phyloP scores from a whole-genome alignment of 345 rosid species.

The Erucastrum elatum region DNA sequence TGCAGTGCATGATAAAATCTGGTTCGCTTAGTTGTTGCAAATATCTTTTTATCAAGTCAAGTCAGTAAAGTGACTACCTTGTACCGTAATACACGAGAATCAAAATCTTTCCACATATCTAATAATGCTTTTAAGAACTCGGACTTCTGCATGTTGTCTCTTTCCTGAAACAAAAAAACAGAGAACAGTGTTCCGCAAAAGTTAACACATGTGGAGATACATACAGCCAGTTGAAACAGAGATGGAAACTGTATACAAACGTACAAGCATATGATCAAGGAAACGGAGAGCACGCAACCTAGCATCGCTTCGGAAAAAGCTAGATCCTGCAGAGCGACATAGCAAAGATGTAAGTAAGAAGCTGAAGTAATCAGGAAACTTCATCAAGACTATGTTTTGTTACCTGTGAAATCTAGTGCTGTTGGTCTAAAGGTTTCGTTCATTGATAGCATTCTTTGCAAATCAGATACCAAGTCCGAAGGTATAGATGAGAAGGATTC shows the following conservation, averaged over 20 bases:
- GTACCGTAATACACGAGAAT: slow-evolving; percentile 88
- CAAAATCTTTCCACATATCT: slow-evolving; percentile 99
- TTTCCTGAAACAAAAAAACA: slow-evolving; percentile 56
- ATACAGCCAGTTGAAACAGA: slow-evolving; percentile 13
- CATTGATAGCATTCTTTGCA: slow-evolving; percentile 87
- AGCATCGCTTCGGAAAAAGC: slow-evolving; percentile 90
- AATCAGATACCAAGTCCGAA: slow-evolving; percentile 76
- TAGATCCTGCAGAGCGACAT: slow-evolving; percentile 60
- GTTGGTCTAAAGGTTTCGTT: slow-evolving; percentile 88
- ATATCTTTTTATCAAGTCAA: slow-evolving; percentile 4
- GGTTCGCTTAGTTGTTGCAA: slow-evolving; percentile 17
- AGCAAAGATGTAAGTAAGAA: slow-evolving; percentile 21
- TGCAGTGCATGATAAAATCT: slow-evolving; percentile 39
- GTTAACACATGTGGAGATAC: slow-evolving; percentile 11
- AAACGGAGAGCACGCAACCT: slow-evolving; percentile 98
- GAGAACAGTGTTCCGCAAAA: not conserved
- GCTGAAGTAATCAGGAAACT: slow-evolving; percentile 1
- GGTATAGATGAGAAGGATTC: slow-evolving; percentile 88
- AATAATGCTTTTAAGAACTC: slow-evolving; percentile 95
- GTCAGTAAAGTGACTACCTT: slow-evolving; percentile 57
- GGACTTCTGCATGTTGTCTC: slow-evolving; percentile 97
- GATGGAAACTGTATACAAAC: slow-evolving; percentile 34
- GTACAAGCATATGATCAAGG: slow-evolving; percentile 98
- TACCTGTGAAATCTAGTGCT: slow-evolving; percentile 92
- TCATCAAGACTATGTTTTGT: slow-evolving; percentile 10